Percentiles rank a stretch among this genome's conserved stretches.
Conservation (phyloP, 345 rosid genomes). For the Rhizophora mangle region DNA sequence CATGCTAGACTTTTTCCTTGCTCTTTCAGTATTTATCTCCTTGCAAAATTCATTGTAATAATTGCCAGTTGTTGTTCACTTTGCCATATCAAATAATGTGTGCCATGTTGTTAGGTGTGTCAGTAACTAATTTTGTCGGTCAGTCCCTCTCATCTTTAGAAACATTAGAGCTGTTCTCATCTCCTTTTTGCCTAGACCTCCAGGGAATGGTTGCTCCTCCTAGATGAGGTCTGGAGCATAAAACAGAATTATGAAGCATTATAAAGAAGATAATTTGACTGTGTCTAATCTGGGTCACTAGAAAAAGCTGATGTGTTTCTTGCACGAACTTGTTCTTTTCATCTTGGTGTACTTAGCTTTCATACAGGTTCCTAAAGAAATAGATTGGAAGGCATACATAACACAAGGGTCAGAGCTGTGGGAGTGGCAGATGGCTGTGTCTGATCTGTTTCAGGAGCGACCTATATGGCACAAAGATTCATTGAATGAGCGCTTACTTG, state of each 20-base stretch:
- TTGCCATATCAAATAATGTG: background rate
- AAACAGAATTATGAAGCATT: background rate
- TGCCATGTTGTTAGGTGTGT: background rate
- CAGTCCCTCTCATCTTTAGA: no score
- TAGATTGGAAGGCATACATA: conserved; percentile 64
- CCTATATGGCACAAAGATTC: conserved; percentile 91
- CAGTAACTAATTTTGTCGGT: background rate
- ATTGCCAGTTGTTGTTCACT: background rate
- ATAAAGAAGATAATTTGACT: background rate
- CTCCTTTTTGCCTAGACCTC: background rate
- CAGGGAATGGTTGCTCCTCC: background rate
- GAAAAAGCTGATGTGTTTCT: conserved; percentile 3
- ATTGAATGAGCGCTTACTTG: conserved; percentile 58
- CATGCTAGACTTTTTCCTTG: background rate
- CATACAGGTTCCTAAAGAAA: conserved; percentile 82
- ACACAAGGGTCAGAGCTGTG: conserved; percentile 55
- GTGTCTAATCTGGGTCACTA: background rate
- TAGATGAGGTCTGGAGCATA: background rate
- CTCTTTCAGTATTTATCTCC: background rate
- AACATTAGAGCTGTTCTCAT: background rate
- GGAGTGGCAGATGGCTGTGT: conserved; percentile 68
- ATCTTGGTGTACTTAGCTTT: conserved; percentile 50
- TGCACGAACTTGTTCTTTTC: conserved; percentile 13
- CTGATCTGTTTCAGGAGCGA: conserved; percentile 78
- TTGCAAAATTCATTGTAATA: background rate